Base-by-base conservation (phyloP, 2,329 filamentous ascomycete genomes). In the Nectriaceae sp. region DNA sequence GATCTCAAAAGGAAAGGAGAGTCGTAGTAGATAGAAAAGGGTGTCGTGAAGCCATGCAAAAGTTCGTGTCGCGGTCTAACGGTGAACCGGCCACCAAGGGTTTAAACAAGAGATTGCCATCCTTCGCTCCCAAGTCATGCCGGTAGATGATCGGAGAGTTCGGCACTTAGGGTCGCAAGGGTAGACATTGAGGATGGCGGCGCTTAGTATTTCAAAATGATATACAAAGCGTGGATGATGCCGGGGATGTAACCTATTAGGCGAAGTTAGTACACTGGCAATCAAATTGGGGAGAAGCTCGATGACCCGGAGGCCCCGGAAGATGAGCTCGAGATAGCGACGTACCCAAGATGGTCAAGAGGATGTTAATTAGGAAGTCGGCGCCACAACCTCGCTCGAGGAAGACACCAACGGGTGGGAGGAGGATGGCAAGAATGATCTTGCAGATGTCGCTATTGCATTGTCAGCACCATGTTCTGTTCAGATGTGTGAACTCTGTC, bases 201-300 rank as follows among this genome's bases (percentile, higher is more conserved):
- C 33, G 47, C 52, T 63, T 90, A 95, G 70, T 91, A 93, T 75
- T 93, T 94, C 65, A 94, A 79, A 62, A 96, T 94, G 66, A 96
- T 92, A 81, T 94, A 96, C 77, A 96, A 75, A 54, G 91, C 91
- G 78, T 96, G 91, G 71, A 96, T 90, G 76, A 96, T 92, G 72
- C 90, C 89, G 57, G 87, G 88, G 65, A 92, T 80, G 68, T 79
- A 79, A 66, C 75, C 75, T 77, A 44, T 29, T 18, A n/a, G 16
- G 29, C 20, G 39, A 21, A 11, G 51, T 59, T 47, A 57, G 54
- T 52, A 21, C 53, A 48, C 10, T 22, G 11, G 40, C n/a, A 16
- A 21, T 6, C 4, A n/a, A 29, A 19, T 31, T 31, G 16, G 10
- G 33, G 29, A 11, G n/a, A n/a, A n/a, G n/a, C n/a, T n/a, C 20